phyloP scores from a whole-genome alignment of 2,329 filamentous ascomycete genomes.

The Claviceps pusilla region DNA sequence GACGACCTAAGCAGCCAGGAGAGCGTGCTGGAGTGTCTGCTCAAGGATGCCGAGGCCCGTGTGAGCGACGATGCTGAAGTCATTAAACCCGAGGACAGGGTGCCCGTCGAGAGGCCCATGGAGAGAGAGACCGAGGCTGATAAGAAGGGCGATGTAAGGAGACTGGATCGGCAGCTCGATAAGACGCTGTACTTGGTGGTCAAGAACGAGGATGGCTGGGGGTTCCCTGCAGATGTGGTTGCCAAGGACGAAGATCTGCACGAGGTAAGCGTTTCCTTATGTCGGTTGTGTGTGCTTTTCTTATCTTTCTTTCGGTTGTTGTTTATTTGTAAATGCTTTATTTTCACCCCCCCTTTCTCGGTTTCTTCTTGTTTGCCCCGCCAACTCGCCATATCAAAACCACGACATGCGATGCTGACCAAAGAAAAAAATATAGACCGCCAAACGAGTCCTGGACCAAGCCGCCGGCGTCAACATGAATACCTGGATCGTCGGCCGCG shows the following conservation, averaged over 20 bases:
- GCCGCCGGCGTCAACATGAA: slow-evolving; percentile 91
- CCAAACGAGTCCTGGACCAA: slow-evolving; percentile 61
- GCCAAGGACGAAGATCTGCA: slow-evolving; percentile 61
- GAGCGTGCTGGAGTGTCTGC: slow-evolving; percentile 49
- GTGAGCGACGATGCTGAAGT: slow-evolving; percentile 46
- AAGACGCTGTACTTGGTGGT: slow-evolving; percentile 81
- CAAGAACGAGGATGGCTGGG: slow-evolving; percentile 61
- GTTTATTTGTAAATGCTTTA: background rate
- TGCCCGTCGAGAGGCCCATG: slow-evolving; percentile 55
- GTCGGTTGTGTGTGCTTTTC: background rate
- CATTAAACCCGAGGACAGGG: slow-evolving; percentile 41
- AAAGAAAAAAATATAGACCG: slow-evolving; percentile 42
- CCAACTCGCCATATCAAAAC: background rate
- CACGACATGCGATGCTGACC: background rate
- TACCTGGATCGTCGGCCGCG: slow-evolving; percentile 89
- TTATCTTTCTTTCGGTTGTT: background rate
- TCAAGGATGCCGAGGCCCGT: slow-evolving; percentile 58
- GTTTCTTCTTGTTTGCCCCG: background rate
- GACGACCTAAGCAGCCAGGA: slow-evolving; percentile 51
- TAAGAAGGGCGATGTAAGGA: slow-evolving; percentile 53
- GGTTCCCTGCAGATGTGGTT: slow-evolving; percentile 62
- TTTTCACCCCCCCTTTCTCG: background rate
- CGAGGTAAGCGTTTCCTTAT: slow-evolving; percentile 42
- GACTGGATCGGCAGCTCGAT: slow-evolving; percentile 65
- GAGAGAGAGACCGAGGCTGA: slow-evolving; percentile 67